phyloP scores from a whole-genome alignment of 2,329 filamentous ascomycete genomes.

The Fusarium piperis region DNA sequence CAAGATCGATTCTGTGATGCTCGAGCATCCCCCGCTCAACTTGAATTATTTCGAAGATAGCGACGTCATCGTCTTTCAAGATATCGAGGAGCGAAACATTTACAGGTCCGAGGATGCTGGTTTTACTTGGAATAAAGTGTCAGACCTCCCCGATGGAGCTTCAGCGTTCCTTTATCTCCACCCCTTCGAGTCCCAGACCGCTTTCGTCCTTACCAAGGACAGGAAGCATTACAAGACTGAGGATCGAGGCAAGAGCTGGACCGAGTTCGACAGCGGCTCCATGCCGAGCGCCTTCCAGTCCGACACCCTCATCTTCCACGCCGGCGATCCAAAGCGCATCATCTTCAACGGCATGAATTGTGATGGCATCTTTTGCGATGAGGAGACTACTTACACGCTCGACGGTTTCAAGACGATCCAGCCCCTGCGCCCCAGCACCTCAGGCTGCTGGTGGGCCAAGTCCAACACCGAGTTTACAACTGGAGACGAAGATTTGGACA shows the following conservation, averaged over 20 bases:
- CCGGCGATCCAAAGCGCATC: slow-evolving; percentile 82
- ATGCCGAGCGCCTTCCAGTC: slow-evolving; percentile 63
- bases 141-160: slow-evolving; percentile 70
- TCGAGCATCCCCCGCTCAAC: slow-evolving; percentile 73
- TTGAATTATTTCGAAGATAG: slow-evolving; percentile 93
- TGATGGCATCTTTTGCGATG: slow-evolving; percentile 69
- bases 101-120: slow-evolving; percentile 86
- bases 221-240: slow-evolving; percentile 83
- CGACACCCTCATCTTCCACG: slow-evolving; percentile 78
- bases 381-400: slow-evolving; percentile 77
- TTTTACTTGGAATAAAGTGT: slow-evolving; percentile 74
- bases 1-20: slow-evolving; percentile 69
- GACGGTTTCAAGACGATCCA: slow-evolving; percentile 83
- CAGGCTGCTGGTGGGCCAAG: slow-evolving; percentile 89
- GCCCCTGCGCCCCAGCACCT: slow-evolving; percentile 72
- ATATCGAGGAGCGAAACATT: slow-evolving; percentile 70
- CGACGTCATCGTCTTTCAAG: slow-evolving; percentile 80
- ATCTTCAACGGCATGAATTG: slow-evolving; percentile 84
- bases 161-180: slow-evolving; percentile 76
- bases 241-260: slow-evolving; percentile 86
- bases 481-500: slow-evolving; percentile 71
- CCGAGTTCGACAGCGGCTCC: slow-evolving; percentile 72
- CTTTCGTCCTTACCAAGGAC: slow-evolving; percentile 78
- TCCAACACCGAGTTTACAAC: slow-evolving; percentile 77
- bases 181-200: slow-evolving; percentile 79